Evolutionary conservation across 768 basidiomycete species (phyloP).

Genomic region (Tulasnella sp.): DNA sequence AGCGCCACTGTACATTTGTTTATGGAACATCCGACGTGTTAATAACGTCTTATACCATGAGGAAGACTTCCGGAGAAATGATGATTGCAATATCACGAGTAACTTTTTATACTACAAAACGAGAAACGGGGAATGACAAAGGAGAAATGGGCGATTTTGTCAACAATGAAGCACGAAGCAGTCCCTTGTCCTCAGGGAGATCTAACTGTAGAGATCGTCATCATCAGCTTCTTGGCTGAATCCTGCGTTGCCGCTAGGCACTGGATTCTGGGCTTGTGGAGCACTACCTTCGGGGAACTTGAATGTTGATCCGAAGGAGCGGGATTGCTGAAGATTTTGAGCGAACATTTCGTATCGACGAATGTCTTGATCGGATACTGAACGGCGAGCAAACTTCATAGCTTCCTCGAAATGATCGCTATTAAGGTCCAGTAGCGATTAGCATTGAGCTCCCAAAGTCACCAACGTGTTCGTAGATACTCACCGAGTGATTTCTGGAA

Average conservation of each 20-base stretch:
- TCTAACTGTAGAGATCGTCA: slow-evolving; percentile 81
- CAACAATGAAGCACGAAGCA: slow-evolving; percentile 4
- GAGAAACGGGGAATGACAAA: neutral
- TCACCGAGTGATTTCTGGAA: slow-evolving; percentile 71
- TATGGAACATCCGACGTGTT: neutral
- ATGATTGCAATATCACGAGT: too few species aligned
- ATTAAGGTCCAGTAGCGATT: neutral
- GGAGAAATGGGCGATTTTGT: neutral
- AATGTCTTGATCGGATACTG: slow-evolving; percentile 93
- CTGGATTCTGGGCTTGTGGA: slow-evolving; percentile 26
- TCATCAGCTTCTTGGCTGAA: slow-evolving; percentile 79
- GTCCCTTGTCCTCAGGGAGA: neutral
- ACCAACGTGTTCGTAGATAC: slow-evolving; percentile 20
- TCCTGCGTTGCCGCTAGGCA: slow-evolving; percentile 42
- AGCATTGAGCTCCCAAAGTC: too few species aligned
- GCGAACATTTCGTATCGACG: slow-evolving; percentile 97
- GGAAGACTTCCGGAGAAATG: too few species aligned
- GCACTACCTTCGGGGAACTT: slow-evolving; percentile 82
- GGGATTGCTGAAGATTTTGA: slow-evolving; percentile 84
- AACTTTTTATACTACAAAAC: too few species aligned
- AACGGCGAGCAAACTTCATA: slow-evolving; percentile 94
- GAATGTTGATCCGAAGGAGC: slow-evolving; percentile 89
- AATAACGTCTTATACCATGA: neutral
- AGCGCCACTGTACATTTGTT: slow-evolving; percentile 17
- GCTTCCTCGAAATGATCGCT: slow-evolving; percentile 97